These are phyloP conservation scores for Sphagnum tenellum DNA, from an alignment of 225 moss, liverwort and hornwort genomes.

Conservation along the genomic window DNA sequence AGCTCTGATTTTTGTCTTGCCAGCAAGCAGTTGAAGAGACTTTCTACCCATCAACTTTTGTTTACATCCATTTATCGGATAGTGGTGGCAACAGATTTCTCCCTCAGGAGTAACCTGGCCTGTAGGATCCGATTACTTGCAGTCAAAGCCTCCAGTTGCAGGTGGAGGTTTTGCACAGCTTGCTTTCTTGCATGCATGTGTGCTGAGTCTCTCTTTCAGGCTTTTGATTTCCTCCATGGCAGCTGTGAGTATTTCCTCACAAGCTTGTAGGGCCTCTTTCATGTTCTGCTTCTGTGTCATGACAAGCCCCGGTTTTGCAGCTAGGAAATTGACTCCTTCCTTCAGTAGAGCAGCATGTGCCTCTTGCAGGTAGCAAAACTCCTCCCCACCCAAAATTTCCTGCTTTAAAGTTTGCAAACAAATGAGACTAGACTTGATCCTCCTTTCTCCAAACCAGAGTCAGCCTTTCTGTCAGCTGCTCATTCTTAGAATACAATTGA, in stretches of 20 bases:
- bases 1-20: no score
- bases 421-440: no score
- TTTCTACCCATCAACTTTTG: no score
- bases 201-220: constrained; percentile 25
- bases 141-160: constrained; percentile 30
- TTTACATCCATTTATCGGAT: no score
- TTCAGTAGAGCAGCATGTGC: constrained; percentile 19
- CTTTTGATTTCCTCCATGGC: constrained; percentile 30
- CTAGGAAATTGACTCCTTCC: constrained; percentile 42
- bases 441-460: no score
- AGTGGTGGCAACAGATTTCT: constrained; percentile 13
- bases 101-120: constrained; percentile 33
- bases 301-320: constrained; percentile 37
- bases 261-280: no score
- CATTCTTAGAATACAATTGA: no score
- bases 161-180: constrained; percentile 34
- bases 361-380: no score
- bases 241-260: constrained; percentile 30
- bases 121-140: constrained; percentile 54
- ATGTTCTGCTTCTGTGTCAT: constrained; percentile 29
- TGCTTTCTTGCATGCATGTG: constrained; percentile 29
- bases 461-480: no score
- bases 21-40: no score
- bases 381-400: no score
- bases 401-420: no score